phyloP scores from a whole-genome alignment of 345 rosid genomes.

The Cardamine chenopodiifolia region DNA sequence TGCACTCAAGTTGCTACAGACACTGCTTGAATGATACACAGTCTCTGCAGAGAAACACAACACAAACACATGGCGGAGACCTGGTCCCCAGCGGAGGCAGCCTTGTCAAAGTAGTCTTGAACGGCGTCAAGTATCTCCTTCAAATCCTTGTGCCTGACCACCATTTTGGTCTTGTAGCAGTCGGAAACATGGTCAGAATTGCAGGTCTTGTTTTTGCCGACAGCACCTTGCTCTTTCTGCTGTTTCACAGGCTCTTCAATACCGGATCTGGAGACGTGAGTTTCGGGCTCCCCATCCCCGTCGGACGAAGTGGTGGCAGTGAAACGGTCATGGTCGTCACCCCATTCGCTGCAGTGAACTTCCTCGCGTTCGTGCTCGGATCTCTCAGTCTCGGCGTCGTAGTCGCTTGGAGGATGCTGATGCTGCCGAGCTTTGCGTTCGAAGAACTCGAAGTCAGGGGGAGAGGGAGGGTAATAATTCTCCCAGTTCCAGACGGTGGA shows the following conservation, averaged over 20 bases:
- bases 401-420: slow-evolving; percentile 30
- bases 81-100: slow-evolving; percentile 80
- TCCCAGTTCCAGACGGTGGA: slow-evolving; percentile 99
- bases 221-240: slow-evolving; percentile 24
- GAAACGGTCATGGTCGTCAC: slow-evolving; percentile 69
- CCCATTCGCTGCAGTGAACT: slow-evolving; percentile 97
- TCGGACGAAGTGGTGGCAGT: slow-evolving; percentile 54
- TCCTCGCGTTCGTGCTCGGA: slow-evolving; percentile 79
- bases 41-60: slow-evolving; percentile 57
- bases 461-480: slow-evolving; percentile 88
- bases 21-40: slow-evolving; percentile 90
- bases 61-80: slow-evolving; percentile 54
- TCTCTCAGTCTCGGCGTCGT: slow-evolving; percentile 53
- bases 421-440: slow-evolving; percentile 47
- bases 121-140: slow-evolving; percentile 85
- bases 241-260: slow-evolving; percentile 50
- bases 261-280: slow-evolving; percentile 65
- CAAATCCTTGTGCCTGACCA: slow-evolving; percentile 82
- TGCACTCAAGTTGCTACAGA: slow-evolving; percentile 80
- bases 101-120: slow-evolving; percentile 69
- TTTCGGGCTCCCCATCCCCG: slow-evolving; percentile 47
- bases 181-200: slow-evolving; percentile 53
- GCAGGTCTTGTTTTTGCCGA: slow-evolving; percentile 39
- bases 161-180: slow-evolving; percentile 54
- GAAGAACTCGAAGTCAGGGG: slow-evolving; percentile 88